phyloP scores from a whole-genome alignment of 106 monocot genomes.

The Dendrobium huoshanense region DNA sequence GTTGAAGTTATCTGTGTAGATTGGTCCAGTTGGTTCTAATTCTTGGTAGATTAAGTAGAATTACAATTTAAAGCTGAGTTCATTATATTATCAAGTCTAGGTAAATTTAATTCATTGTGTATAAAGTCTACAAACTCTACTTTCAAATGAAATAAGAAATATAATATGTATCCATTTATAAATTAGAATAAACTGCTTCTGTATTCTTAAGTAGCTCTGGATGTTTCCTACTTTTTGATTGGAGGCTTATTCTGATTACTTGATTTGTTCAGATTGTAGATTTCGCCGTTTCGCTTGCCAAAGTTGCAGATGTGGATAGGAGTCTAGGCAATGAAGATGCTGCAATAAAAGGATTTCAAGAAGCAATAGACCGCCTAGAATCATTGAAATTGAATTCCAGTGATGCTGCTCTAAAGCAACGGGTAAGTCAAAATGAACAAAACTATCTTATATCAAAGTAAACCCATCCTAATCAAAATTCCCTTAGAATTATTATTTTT shows the following conservation, averaged over 20 bases:
- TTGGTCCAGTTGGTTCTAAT: too few species aligned
- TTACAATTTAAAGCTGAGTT: too few species aligned
- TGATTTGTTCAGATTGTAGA: slow-evolving; percentile 45
- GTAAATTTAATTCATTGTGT: too few species aligned
- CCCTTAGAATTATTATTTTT: background rate
- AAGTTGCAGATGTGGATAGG: slow-evolving; percentile 90
- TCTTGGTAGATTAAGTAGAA: too few species aligned
- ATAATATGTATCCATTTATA: background rate
- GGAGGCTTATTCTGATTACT: background rate
- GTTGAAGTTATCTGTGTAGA: too few species aligned
- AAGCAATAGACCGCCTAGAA: slow-evolving; percentile 74
- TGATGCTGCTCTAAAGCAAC: slow-evolving; percentile 54
- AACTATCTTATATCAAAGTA: too few species aligned
- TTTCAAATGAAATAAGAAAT: background rate
- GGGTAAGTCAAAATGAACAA: slow-evolving; percentile 26
- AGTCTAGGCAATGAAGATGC: slow-evolving; percentile 56
- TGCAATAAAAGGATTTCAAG: slow-evolving; percentile 63
- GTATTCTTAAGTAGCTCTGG: too few species aligned
- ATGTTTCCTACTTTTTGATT: too few species aligned
- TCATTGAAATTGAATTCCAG: slow-evolving; percentile 63
- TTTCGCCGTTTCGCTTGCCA: slow-evolving; percentile 84
- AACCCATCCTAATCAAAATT: too few species aligned
- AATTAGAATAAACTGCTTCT: background rate
- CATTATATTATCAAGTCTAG: too few species aligned
- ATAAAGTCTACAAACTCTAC: background rate